Evolutionary conservation across 192 early-diverging fungal genomes (phyloP), one percentile per base, ranked within the genome.

Genomic region (Gamsiella multidivaricata): DNA sequence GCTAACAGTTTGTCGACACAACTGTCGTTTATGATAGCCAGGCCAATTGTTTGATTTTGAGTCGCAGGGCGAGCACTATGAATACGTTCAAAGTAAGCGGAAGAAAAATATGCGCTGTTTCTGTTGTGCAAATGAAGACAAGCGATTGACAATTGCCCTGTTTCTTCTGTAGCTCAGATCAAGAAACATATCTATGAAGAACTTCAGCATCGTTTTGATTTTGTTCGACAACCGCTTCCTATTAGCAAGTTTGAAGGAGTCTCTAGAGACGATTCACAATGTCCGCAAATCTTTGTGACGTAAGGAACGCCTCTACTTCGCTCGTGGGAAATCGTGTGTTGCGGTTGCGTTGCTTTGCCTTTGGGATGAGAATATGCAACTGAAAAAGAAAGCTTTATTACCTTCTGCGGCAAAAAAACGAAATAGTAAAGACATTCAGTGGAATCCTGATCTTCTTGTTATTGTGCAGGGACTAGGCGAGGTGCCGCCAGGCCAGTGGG

Each of bases 401-500:
- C n/a, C n/a, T n/a, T n/a, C n/a, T n/a, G n/a, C n/a, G n/a, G n/a
- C n/a, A n/a, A n/a, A n/a, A n/a, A n/a, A n/a, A n/a, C n/a, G n/a
- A n/a, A n/a, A 36, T 33, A 73, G 70, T 2, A 18, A 59, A 15
- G 73, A 76, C 20, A 51, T 54, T 3, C 3, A 15, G 8, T 20
- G 29, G 3, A 76, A 76, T 15, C 57, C 57, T 10, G 68, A 76
- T 6, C 51, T 76, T 0, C 36, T 76, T 0, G 25, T 68, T 0
- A 76, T 76, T 56, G 59, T 76, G 5, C 73, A 67, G 37, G 73
- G 73, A 0, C 11, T 68, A 9, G 73, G 73, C 10, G 53, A 67
- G 29, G 73, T 76, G 6, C 52, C 73, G 2, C 73, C 73, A 7
- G 73, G 73, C n/a, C 73, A 76, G 32, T 76, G 73, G 73, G 73